Conservation (phyloP, 305 asterid genomes). For the Petunia hybrid region DNA sequence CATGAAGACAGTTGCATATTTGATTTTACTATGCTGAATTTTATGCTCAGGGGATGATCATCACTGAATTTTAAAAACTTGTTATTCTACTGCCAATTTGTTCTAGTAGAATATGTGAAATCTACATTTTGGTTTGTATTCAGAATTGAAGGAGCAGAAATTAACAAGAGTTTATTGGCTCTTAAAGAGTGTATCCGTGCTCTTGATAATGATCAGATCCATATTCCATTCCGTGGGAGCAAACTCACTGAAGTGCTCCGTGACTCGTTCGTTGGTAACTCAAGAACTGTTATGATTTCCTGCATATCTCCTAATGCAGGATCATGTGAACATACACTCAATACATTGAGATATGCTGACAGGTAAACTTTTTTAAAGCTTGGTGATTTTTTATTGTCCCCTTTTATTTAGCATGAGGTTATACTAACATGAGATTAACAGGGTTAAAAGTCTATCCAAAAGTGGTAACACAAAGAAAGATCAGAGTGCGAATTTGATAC, state of each 20-base stretch:
- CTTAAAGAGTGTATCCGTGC: constrained; percentile 98
- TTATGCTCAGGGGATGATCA: background rate
- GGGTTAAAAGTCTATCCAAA: constrained; percentile 98
- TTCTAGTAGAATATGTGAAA: constrained; percentile 9
- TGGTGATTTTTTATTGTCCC: constrained; percentile 10
- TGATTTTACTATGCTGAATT: constrained; percentile 4
- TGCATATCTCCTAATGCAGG: constrained; percentile 94
- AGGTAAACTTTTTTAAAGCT: constrained; percentile 52
- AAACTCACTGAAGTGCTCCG: constrained; percentile 95
- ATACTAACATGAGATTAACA: constrained; percentile 35
- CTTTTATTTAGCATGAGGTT: constrained; percentile 18
- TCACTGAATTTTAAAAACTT: background rate
- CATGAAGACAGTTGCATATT: constrained; percentile 4
- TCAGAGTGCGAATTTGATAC: constrained; percentile 42
- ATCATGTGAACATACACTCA: constrained; percentile 95
- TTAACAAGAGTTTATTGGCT: constrained; percentile 96
- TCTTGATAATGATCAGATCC: constrained; percentile 95
- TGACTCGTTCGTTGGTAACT: constrained; percentile 96
- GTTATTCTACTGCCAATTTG: background rate
- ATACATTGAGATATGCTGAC: constrained; percentile 98
- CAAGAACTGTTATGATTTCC: constrained; percentile 98
- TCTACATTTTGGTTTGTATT: constrained; percentile 1
- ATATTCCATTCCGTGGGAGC: constrained; percentile 99
- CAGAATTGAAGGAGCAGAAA: constrained; percentile 99
- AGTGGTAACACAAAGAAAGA: constrained; percentile 79